A percentile compares a stretch with the other conserved stretches of the same genome.
These are phyloP conservation scores for Candida coquimbonensis DNA, from an alignment of 805 yeast species.

Conservation along the genomic window DNA sequence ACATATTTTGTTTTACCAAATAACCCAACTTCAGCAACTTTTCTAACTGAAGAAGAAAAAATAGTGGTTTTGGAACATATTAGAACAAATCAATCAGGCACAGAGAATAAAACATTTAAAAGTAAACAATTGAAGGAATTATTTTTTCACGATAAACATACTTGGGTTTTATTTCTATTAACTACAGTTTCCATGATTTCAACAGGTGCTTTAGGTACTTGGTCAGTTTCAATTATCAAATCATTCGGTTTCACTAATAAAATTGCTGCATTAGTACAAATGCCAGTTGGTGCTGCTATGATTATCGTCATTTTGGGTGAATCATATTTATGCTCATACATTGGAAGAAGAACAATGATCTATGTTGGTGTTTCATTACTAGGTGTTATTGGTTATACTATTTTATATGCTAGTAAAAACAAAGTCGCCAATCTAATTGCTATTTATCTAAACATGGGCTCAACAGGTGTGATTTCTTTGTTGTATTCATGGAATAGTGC, in stretches of 20 bases:
- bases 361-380: conserved; percentile 34
- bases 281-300: conserved; percentile 50
- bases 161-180: conserved; percentile 42
- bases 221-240: conserved; percentile 31
- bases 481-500: conserved; percentile 57
- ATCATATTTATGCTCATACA: conserved; percentile 30
- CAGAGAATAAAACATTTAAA: conserved; percentile 37
- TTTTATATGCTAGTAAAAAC: conserved; percentile 33
- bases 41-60: conserved; percentile 36
- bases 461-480: conserved; percentile 51
- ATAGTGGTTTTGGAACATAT: conserved; percentile 34
- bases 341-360: conserved; percentile 30
- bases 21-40: conserved; percentile 33
- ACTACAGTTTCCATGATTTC: conserved; percentile 41
- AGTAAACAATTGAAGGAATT: conserved; percentile 36
- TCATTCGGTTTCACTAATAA: conserved; percentile 39
- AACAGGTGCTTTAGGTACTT: conserved; percentile 38
- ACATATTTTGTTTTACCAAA: conserved; percentile 43
- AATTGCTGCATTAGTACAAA: conserved; percentile 41
- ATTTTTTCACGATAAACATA: conserved; percentile 36
- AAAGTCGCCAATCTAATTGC: conserved; percentile 42
- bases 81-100: conserved; percentile 41
- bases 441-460: conserved; percentile 44
- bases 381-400: conserved; percentile 44
- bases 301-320: conserved; percentile 33